Percentiles rank a stretch among this genome's conserved stretches.
Conservation (phyloP, 441 rosid species). For the Jatropha multifida region DNA sequence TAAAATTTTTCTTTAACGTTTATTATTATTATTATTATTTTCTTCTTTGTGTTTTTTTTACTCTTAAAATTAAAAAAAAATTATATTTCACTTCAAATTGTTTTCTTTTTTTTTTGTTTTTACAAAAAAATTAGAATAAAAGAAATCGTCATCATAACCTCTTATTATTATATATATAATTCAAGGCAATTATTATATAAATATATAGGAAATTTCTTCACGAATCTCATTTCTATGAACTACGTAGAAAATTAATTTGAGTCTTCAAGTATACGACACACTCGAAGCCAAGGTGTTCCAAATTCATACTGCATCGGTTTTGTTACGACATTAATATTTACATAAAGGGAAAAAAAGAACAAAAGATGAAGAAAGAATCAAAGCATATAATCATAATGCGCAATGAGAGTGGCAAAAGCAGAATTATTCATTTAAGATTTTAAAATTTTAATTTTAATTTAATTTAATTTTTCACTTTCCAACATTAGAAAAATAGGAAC, state of each 20-base stretch:
- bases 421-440: not conserved
- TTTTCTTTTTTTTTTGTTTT: too few relatives aligned
- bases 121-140: too few relatives aligned
- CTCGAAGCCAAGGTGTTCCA: not conserved
- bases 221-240: too few relatives aligned
- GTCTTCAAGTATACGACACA: conserved; percentile 4
- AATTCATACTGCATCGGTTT: not conserved
- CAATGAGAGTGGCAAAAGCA: conserved; percentile 1
- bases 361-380: conserved; percentile 16
- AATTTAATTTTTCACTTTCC: not conserved
- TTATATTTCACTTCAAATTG: too few relatives aligned
- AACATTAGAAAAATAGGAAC: not conserved
- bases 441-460: not conserved
- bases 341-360: not conserved
- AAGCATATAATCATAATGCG: conserved; percentile 19
- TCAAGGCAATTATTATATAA: too few relatives aligned
- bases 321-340: not conserved
- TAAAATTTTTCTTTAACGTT: too few relatives aligned
- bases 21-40: too few relatives aligned
- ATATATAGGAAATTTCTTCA: too few relatives aligned
- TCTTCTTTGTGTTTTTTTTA: too few relatives aligned
- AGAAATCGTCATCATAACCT: too few relatives aligned
- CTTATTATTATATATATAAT: too few relatives aligned
- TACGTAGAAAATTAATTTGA: not conserved
- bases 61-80: too few relatives aligned